Conservation (phyloP, 176 grass and related monocot species). For the Bromus sterilis region DNA sequence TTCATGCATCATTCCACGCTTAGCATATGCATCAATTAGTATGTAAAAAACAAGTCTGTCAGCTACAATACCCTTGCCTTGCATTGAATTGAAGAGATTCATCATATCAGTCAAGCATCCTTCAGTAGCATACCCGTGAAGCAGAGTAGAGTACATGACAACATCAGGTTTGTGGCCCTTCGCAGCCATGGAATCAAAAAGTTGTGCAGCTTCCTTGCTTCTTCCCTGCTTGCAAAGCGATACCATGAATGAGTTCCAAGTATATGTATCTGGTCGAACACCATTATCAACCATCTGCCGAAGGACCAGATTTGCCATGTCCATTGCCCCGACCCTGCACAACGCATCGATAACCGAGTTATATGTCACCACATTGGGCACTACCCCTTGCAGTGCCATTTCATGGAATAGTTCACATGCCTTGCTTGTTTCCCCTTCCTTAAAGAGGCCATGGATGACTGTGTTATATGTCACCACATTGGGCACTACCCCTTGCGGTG, state of each 20-base stretch:
- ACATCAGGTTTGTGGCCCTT: background rate
- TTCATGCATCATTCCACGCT: background rate
- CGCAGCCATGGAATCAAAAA: background rate
- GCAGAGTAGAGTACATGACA: background rate
- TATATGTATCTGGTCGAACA: background rate
- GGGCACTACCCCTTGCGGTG: background rate
- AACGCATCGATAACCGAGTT: background rate
- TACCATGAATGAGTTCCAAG: background rate
- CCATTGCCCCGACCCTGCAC: background rate
- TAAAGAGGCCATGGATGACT: background rate
- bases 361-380: background rate
- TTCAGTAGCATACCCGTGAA: background rate
- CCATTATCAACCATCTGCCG: background rate
- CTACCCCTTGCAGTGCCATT: background rate
- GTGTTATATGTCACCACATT: background rate
- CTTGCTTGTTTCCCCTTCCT: background rate
- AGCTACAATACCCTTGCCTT: background rate
- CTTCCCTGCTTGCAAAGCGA: background rate
- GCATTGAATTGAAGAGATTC: background rate
- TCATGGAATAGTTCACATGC: background rate
- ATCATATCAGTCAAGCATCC: background rate
- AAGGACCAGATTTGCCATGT: background rate
- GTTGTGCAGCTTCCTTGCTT: background rate
- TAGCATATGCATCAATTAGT: background rate
- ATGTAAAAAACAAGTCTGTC: background rate